Evolutionary conservation across 1,284 basidiomycete species (phyloP), one percentile per base, ranked within the genome.

Genomic region (Cryptococcus neoformans): DNA sequence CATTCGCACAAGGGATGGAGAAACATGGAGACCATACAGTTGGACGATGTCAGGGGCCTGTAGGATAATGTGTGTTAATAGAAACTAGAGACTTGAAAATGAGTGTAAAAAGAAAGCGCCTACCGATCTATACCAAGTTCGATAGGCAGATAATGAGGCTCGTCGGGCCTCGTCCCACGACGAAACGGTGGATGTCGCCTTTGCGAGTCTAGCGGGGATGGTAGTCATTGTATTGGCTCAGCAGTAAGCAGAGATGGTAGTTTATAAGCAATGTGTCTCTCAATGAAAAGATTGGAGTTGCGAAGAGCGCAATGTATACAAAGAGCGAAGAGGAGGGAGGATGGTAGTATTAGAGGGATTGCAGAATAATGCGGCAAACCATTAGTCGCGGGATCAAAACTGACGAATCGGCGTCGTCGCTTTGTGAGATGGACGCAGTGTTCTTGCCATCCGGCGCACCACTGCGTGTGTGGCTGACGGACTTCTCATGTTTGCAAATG

Each of bases 71-170:
- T 28, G 16, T 1, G 48, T 49, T 9, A 55, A 39, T 41, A 16
- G 35, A 7, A 6, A 16, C 11, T 39, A 38, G 42, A 17, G 48
- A 51, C 9, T 42, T 35, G 49, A 34, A 17, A 21, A 6, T 16
- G 50, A 35, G 37, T 17, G 35, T 28, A n/a, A 21, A 21, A 21
- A 1, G 21, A 41, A 17, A 39, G 52, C 34, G 79, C 90, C 71
- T 68, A 93, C 92, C 51, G 87, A 83, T 64, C 94, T 87, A 77
- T 94, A 90, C 90, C 92, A 98, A 72, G 87, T 86, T 58, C 94
- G 83, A 81, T 98, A 99, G 17, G 97, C 83, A 53, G 88, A 81
- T 41, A 93, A 80, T 37, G 85, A 85, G 41, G 90, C 83, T 47
- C 79, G 78, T 45, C 88, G 85, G 4, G 91, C 87, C 56, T 92